Evolutionary conservation across 768 basidiomycete species (phyloP).

Genomic region (Neoboletus subvelutipes): DNA sequence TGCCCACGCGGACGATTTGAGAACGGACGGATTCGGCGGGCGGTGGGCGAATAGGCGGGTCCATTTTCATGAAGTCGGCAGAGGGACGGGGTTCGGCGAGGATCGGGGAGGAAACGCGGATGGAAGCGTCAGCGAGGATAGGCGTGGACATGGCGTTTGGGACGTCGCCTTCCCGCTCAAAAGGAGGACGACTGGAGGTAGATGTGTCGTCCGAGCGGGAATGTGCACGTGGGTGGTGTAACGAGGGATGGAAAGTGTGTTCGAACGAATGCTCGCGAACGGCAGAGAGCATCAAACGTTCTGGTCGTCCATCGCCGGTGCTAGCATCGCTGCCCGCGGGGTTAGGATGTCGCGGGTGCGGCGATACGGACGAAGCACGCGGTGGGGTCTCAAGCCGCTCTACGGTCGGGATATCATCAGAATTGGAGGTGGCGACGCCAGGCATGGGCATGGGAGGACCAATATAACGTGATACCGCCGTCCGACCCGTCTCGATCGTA

Average conservation of each 20-base stretch:
- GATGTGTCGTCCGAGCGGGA: constrained; percentile 26
- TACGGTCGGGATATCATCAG: constrained; percentile 31
- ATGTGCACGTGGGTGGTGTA: constrained; percentile 11
- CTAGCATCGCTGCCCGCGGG: constrained; percentile 22
- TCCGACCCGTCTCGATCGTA: constrained; percentile 14
- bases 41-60: constrained; percentile 39
- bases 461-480: constrained; percentile 21
- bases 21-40: constrained; percentile 35
- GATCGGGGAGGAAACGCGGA: constrained; percentile 36
- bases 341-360: constrained; percentile 15
- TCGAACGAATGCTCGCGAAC: constrained; percentile 27
- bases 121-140: constrained; percentile 25
- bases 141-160: constrained; percentile 33
- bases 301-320: constrained; percentile 22
- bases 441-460: constrained; percentile 19
- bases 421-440: constrained; percentile 22
- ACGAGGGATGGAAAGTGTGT: constrained; percentile 11
- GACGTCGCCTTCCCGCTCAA: constrained; percentile 21
- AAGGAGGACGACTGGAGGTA: constrained; percentile 24
- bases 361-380: constrained; percentile 27
- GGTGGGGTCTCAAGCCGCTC: constrained; percentile 28
- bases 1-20: constrained; percentile 38
- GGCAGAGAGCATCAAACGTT: constrained; percentile 25
- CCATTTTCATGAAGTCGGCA: constrained; percentile 51
- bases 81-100: constrained; percentile 42